Conservation (phyloP, 352 stramenopile genomes). For the Globisporangium alternatum region DNA sequence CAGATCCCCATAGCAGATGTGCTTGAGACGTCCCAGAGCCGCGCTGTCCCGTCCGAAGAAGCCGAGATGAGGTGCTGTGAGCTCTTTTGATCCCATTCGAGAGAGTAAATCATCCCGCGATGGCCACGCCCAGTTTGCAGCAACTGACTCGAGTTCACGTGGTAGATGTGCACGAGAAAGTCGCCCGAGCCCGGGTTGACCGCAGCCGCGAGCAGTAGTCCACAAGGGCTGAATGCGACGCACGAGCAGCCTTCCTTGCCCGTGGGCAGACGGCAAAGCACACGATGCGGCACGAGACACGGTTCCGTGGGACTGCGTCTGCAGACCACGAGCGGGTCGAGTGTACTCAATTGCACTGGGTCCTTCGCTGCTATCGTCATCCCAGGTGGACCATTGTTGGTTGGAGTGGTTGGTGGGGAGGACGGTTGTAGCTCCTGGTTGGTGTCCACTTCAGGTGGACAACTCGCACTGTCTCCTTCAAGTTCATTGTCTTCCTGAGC, state of each 20-base stretch:
- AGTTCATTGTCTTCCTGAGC: not conserved
- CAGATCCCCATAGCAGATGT: constrained; percentile 22
- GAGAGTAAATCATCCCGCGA: constrained; percentile 50
- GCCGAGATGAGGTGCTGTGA: constrained; percentile 40
- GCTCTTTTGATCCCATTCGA: constrained; percentile 41
- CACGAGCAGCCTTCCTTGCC: constrained; percentile 56
- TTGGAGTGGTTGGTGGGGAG: not conserved
- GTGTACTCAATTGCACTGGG: constrained; percentile 6
- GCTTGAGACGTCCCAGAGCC: constrained; percentile 34
- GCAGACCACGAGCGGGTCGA: constrained; percentile 28
- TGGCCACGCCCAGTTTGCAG: constrained; percentile 41
- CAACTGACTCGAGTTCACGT: constrained; percentile 37
- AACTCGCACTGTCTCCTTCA: not conserved
- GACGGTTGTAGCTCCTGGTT: not conserved
- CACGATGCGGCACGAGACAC: constrained; percentile 54
- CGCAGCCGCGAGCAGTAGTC: constrained; percentile 47
- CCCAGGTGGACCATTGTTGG: not conserved
- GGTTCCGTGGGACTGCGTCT: constrained; percentile 32
- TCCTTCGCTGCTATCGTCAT: not conserved
- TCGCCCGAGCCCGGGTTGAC: constrained; percentile 32
- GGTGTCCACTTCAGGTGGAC: not conserved
- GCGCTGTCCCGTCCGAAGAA: constrained; percentile 56
- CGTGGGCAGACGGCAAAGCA: constrained; percentile 50
- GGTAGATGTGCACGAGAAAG: constrained; percentile 44
- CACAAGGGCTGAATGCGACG: constrained; percentile 59